Evolutionary conservation across 352 stramenopile genomes (phyloP).

Genomic region (Globisporangium recalcitrans): DNA sequence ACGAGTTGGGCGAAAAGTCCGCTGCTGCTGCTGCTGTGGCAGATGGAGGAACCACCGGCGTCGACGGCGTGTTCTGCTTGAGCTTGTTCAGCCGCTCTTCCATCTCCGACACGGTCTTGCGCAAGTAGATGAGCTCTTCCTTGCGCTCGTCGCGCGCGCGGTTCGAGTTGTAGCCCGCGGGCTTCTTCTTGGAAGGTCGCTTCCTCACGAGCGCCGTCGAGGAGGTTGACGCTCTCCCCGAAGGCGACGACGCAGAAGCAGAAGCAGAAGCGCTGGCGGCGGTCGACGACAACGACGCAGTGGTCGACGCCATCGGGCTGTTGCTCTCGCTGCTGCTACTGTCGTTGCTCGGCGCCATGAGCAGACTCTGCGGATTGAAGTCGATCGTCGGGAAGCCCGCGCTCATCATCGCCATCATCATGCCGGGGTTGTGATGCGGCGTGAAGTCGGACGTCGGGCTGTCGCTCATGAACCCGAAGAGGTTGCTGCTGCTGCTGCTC

Average conservation of each 20-base stretch:
- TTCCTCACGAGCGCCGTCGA: constrained; percentile 26
- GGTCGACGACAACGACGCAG: neutral
- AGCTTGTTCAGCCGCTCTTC: constrained; percentile 27
- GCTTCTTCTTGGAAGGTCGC: constrained; percentile 28
- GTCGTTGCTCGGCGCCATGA: constrained; percentile 7
- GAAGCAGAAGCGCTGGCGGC: neutral
- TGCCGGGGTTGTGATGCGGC: constrained; percentile 15
- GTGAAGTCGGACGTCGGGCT: constrained; percentile 5
- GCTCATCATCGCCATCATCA: constrained; percentile 20
- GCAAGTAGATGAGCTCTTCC: constrained; percentile 65
- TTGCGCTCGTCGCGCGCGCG: constrained; percentile 52
- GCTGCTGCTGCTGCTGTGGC: neutral
- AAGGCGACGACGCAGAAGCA: constrained; percentile 5
- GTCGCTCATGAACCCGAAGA: neutral
- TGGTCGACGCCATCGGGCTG: neutral
- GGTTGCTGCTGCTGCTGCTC: neutral
- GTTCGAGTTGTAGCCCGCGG: constrained; percentile 44
- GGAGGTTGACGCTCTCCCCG: constrained; percentile 16
- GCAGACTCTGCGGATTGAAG: constrained; percentile 14
- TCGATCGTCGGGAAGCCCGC: constrained; percentile 15
- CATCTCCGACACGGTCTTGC: constrained; percentile 51
- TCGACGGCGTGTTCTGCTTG: constrained; percentile 15
- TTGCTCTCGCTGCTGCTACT: constrained; percentile 6
- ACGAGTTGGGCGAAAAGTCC: constrained; percentile 8
- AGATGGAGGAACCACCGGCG: no score